Percentiles rank a stretch among this genome's conserved stretches.
phyloP scores from a whole-genome alignment of 2,329 filamentous ascomycete species.

The Penicillium verrucosum region DNA sequence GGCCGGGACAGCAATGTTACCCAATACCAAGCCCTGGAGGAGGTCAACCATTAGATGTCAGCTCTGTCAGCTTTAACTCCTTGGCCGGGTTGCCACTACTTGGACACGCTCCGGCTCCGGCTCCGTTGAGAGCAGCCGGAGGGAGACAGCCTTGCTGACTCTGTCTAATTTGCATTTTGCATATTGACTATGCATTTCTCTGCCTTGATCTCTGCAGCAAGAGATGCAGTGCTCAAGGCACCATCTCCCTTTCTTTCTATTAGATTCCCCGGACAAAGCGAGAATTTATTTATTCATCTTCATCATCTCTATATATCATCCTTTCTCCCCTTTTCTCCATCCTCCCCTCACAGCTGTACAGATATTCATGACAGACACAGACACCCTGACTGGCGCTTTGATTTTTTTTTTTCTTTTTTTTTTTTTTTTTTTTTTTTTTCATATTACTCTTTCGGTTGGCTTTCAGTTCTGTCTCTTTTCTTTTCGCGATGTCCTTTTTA shows the following conservation, averaged over 20 bases:
- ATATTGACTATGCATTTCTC: not conserved
- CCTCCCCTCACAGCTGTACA: slow-evolving; percentile 16
- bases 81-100: not conserved
- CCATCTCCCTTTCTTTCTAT: slow-evolving; percentile 15
- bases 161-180: slow-evolving; percentile 1
- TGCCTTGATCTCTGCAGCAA: slow-evolving; percentile 8
- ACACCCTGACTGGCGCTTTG: not conserved
- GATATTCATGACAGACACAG: slow-evolving; percentile 8
- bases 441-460: slow-evolving; percentile 4
- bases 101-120: not conserved
- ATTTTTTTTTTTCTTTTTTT: not conserved
- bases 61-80: no score
- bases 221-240: slow-evolving; percentile 10
- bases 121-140: not conserved
- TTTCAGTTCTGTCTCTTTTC: slow-evolving; percentile 5
- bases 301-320: slow-evolving; percentile 1
- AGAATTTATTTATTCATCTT: slow-evolving; percentile 9
- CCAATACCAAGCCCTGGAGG: not conserved
- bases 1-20: not conserved
- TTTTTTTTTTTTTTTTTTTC: not conserved
- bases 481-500: slow-evolving; percentile 6
- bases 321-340: not conserved
- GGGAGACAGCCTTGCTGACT: not conserved
- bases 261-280: slow-evolving; percentile 25
- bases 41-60: not conserved